Evolutionary conservation across 2,329 filamentous ascomycete genomes (phyloP), one percentile per base, ranked within the genome.

Genomic region (Lachnellula arida): DNA sequence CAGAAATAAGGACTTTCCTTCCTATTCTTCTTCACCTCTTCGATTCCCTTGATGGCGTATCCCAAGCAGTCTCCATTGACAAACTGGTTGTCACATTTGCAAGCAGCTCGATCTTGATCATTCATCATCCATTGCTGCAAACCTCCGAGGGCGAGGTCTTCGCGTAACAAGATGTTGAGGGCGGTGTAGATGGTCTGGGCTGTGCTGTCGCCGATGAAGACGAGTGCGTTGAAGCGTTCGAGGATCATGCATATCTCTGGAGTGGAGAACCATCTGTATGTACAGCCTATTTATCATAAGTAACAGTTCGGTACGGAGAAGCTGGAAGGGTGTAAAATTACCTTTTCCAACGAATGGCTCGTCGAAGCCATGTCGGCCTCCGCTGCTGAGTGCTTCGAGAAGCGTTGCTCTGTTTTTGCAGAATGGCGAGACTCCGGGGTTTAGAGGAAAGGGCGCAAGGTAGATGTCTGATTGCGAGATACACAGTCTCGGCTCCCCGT

Each of bases 221-320:
- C 58, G 5, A 77, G 56, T 17, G 67, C 65, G 47, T 74, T 72
- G 57, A 76, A 76, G 40, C 73, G 70, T 52, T 72, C 69, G 25
- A 77, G 67, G 19, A 76, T 75, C 63, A 74, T 72, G 61, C 75
- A 77, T 44, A 75, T 73, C 54, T 77, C 73, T 8, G 64, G 54
- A 3, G 69, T 67, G 7, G 70, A 65, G 57, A 73, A 76, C 74
- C 75, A 77, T 46, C 67, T 70, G 58, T 75, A 75, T 49, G 72
- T 71, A 56, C 74, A 76, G 32, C 66, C 72, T 71, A 46, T 5
- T 15, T 9, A 0, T 22, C 7, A 22, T 22, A 47, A 14, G 2
- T 28, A 8, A 17, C 5, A 47, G 14, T 47, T 32, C n/a, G 5
- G n/a, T 17, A 22, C 11, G 32, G 4, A 11, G 35, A 8, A 15